Conservation (phyloP, 2,329 filamentous ascomycete genomes). For the Eutypella sp. region DNA sequence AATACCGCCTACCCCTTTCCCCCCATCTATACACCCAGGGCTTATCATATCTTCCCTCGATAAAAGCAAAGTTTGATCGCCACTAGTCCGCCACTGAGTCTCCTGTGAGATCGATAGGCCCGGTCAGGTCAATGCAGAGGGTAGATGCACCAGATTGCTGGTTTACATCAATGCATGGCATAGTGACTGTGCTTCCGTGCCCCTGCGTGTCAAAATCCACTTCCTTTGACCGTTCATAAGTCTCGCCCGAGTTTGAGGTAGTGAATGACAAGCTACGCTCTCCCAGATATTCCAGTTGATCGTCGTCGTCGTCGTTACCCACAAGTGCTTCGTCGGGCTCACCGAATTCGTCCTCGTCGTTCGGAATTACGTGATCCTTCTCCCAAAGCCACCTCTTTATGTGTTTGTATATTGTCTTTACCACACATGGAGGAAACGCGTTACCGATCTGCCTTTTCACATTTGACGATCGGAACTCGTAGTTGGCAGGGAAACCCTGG, state of each 20-base stretch:
- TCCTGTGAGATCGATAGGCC: background rate
- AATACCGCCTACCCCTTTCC: too few relatives aligned
- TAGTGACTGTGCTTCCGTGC: background rate
- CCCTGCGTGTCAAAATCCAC: background rate
- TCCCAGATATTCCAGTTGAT: constrained; percentile 14
- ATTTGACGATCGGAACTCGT: constrained; percentile 47
- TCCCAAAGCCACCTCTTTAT: constrained; percentile 40
- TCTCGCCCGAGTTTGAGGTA: constrained; percentile 1
- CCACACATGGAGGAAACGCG: constrained; percentile 63
- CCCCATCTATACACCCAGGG: too few relatives aligned
- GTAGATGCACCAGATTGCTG: background rate
- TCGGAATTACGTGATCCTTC: constrained; percentile 33
- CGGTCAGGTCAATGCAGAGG: background rate
- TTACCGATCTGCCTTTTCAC: constrained; percentile 70
- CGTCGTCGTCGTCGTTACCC: constrained; percentile 5
- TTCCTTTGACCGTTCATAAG: background rate
- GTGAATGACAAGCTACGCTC: constrained; percentile 5
- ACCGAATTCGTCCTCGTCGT: constrained; percentile 10
- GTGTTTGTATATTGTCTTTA: constrained; percentile 44
- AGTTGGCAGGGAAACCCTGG: constrained; percentile 62
- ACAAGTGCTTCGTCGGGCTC: constrained; percentile 8
- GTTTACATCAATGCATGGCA: background rate
- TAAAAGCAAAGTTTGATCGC: background rate
- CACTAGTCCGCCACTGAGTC: background rate
- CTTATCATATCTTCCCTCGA: background rate